phyloP scores from a whole-genome alignment of 2,329 filamentous ascomycete genomes.

The Hymenoscyphus infarciens region DNA sequence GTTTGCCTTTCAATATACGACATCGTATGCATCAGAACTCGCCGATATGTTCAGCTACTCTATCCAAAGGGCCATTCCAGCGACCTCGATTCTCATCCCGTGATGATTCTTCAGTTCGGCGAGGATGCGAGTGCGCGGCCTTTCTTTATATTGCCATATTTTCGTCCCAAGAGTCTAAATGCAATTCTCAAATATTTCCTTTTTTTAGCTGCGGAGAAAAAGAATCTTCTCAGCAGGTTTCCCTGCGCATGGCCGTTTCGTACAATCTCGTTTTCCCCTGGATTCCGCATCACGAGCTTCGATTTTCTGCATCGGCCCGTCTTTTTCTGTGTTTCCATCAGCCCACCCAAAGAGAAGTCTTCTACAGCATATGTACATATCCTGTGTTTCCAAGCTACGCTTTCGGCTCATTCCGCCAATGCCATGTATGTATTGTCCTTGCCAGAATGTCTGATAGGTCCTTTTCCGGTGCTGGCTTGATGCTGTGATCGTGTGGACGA shows the following conservation, averaged over 20 bases:
- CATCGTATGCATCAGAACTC: not conserved
- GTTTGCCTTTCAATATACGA: not conserved
- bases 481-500: not conserved
- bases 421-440: constrained; percentile 11
- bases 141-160: not conserved
- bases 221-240: constrained; percentile 14
- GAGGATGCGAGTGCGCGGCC: not conserved
- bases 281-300: constrained; percentile 22
- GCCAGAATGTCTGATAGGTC: constrained; percentile 19
- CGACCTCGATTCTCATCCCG: not conserved
- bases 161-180: not conserved
- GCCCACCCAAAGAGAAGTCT: constrained; percentile 21
- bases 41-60: not conserved
- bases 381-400: constrained; percentile 13
- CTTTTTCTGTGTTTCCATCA: constrained; percentile 22
- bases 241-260: constrained; percentile 21
- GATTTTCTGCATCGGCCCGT: constrained; percentile 21
- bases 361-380: constrained; percentile 11
- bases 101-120: not conserved
- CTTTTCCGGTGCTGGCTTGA: constrained; percentile 7
- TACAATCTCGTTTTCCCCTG: constrained; percentile 13
- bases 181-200: constrained; percentile 1
- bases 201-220: constrained; percentile 4
- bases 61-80: not conserved
- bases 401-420: constrained; percentile 19